A percentile compares a stretch with the other conserved stretches of the same genome.
phyloP scores from a whole-genome alignment of 2,329 filamentous ascomycete genomes.

The Penicillium sp. region DNA sequence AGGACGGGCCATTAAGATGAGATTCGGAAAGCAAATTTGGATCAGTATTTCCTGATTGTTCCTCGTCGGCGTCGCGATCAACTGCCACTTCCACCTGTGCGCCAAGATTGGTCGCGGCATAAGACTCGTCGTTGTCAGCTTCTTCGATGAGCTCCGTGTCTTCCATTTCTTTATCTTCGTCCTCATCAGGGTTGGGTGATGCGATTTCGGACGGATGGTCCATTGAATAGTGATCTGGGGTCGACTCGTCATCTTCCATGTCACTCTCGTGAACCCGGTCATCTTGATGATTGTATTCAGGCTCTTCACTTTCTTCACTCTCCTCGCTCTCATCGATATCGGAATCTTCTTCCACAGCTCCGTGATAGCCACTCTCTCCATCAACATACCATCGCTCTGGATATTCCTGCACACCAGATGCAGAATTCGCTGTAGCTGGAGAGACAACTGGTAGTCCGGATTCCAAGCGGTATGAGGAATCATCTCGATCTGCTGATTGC shows the following conservation, averaged over 20 bases:
- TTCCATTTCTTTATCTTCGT: not conserved
- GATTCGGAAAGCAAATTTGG: not conserved
- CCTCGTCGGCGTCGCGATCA: not conserved
- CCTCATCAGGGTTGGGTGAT: not conserved
- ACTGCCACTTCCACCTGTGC: not conserved
- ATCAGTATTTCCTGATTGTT: not conserved
- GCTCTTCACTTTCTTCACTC: not conserved
- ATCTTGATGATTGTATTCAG: constrained; percentile 1
- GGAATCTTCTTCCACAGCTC: not conserved
- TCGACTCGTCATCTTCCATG: constrained; percentile 18
- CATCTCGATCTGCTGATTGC: not conserved
- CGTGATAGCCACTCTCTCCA: not conserved
- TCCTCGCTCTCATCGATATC: constrained; percentile 1
- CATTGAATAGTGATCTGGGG: not conserved
- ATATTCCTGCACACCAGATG: constrained; percentile 1
- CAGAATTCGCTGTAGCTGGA: not conserved
- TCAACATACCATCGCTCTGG: constrained; percentile 4
- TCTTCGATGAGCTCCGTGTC: not conserved
- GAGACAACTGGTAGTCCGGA: not conserved
- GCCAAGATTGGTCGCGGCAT: not conserved
- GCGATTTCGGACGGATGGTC: not conserved
- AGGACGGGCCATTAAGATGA: not conserved
- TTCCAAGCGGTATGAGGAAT: not conserved
- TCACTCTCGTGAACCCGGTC: constrained; percentile 17
- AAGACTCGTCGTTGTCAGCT: not conserved